These are phyloP conservation scores for Diaporthe ampelina DNA, from an alignment of 2,329 filamentous ascomycete genomes.

Conservation along the genomic window DNA sequence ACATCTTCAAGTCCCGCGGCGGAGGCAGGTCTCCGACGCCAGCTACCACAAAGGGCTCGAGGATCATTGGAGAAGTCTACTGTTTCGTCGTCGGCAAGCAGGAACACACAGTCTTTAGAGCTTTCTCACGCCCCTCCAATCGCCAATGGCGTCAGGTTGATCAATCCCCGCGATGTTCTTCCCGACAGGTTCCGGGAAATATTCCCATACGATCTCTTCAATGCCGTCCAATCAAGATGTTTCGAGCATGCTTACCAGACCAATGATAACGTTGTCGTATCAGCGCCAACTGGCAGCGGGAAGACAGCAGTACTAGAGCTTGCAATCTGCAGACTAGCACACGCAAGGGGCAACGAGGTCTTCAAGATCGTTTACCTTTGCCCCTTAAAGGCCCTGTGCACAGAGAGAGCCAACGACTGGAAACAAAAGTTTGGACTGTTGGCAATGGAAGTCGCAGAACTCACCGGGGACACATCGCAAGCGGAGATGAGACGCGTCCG, in stretches of 20 bases:
- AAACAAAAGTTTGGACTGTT: conserved; percentile 78
- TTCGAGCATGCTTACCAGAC: conserved; percentile 76
- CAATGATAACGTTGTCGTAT: conserved; percentile 82
- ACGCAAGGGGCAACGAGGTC: conserved; percentile 65
- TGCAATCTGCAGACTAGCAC: conserved; percentile 81
- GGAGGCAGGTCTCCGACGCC: conserved; percentile 18
- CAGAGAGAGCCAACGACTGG: conserved; percentile 84
- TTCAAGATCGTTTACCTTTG: conserved; percentile 91
- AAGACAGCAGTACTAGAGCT: conserved; percentile 88
- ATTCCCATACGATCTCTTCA: conserved; percentile 83
- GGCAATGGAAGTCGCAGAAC: conserved; percentile 78
- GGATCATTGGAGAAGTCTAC: background rate
- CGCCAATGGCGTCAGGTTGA: conserved; percentile 56
- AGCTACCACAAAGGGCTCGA: background rate
- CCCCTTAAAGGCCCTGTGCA: conserved; percentile 86
- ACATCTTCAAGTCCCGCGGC: conserved; percentile 31
- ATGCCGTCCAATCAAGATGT: conserved; percentile 86
- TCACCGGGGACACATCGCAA: conserved; percentile 85
- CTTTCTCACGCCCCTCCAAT: conserved; percentile 50
- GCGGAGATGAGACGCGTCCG: conserved; percentile 77
- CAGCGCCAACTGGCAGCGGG: conserved; percentile 87
- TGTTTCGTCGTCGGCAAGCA: background rate
- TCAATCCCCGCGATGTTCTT: conserved; percentile 64
- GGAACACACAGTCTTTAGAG: background rate
- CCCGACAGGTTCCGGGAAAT: conserved; percentile 78